Evolutionary conservation across 768 basidiomycete species (phyloP), one percentile per base, ranked within the genome.

Genomic region (Vishniacozyma victoriae): DNA sequence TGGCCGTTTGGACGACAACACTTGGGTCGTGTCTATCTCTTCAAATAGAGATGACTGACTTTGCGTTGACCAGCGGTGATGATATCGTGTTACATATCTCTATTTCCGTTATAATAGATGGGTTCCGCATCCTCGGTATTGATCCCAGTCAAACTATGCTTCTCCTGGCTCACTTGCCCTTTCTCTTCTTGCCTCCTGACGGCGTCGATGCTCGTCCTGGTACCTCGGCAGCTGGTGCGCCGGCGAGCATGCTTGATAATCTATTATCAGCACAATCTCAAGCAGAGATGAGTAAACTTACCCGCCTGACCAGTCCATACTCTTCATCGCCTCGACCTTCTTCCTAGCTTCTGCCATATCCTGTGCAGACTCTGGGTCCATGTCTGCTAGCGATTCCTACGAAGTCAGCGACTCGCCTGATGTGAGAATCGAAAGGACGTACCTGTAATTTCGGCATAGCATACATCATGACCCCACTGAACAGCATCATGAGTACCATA

Each of bases 401-500:
- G 29, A 9, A 33, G 29, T 33, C n/a, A n/a, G 9, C 29, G 9
- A 33, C 29, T 33, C 29, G 29, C n/a, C n/a, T n/a, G n/a, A 33
- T 33, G n/a, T 33, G 29, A 9, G 29, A 9, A 33, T 33, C 29
- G n/a, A 9, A n/a, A 33, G 29, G 7, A 62, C 67, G 35, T 41
- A 70, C 69, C 38, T 59, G 61, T 45, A 72, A 26, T 49, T 69
- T 72, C 9, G 70, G 70, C 45, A 66, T 41, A 24, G 26, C 57
- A 22, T 52, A 62, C 48, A 69, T 63, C 65, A 72, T 65, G 4
- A 59, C 29, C 15, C 47, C 70, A 24, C 57, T 62, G 41, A 64
- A 59, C 13, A 69, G 51, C 70, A 72, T 72, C 62, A 72, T 62
- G 16, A 69, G 50, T 3, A 72, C 66, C 63, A 72, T 67, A 3